Evolutionary conservation across 139 green algal genomes (phyloP), one percentile per base, ranked within the genome.

Genomic region (Picocystis salinarum): DNA sequence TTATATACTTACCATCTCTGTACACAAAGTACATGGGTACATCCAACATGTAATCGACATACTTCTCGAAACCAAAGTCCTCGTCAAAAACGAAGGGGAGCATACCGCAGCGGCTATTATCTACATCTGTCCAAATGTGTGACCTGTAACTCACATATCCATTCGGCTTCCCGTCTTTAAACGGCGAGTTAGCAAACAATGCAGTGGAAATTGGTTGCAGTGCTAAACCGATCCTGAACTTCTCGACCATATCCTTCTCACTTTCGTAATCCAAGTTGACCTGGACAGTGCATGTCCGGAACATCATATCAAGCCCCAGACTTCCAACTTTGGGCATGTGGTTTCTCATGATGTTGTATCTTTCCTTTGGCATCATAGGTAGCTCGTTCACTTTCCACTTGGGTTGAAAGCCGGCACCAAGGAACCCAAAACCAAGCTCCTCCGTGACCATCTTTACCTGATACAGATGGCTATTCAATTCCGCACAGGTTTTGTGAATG

Each of bases 11-110:
- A 4, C 82, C 79, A n/a, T 91, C 59, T 27, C 88, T 70, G 70
- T 94, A 95, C 41, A 91, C 71, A 59, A 96, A 96, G 74, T 96
- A 96, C 85, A 96, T 95, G 15, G 87, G 85, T 24, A 96, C 87
- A 42, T 86, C 66, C 61, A 97, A 71, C 12, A 74, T 77, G 49
- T 93, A 96, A 5, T 98, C 85, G 18, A 82, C 75, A 42, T 97
- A 98, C 6, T 45, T 62, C 28, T 59, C 46, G 26, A 53, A 67
- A 22, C 70, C 68, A 52, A 96, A 92, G 39, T 64, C 69, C 3
- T 74, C 31, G 13, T 94, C 74, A 58, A 94, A 98, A 25, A 96
- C 83, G 56, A 91, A 96, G 0, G 86, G 84, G 59, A 98, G 73
- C 12, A 70, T 70, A 30, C 88, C 88, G 10, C 67, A 82, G 15